Conservation (phyloP, 805 yeast species). For the Candida silvicultrix region DNA sequence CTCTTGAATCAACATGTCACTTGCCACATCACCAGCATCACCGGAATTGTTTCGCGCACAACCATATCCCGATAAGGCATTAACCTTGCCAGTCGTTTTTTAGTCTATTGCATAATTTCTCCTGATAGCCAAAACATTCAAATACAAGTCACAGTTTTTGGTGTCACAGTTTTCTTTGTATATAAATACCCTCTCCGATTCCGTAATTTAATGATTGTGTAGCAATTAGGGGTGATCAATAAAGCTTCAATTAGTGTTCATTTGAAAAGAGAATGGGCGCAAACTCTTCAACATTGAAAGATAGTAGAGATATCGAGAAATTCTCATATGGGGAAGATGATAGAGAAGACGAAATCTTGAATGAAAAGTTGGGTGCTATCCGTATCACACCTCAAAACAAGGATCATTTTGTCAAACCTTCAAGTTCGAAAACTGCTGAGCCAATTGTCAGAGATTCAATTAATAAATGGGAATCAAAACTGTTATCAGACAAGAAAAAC, state of each 20-base stretch:
- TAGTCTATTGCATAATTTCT: no score
- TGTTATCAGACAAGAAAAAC: conserved; percentile 42
- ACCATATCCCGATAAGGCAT: not conserved
- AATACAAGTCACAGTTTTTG: not conserved
- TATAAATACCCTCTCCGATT: not conserved
- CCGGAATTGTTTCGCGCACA: no score
- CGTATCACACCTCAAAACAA: not conserved
- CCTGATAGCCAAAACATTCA: not conserved
- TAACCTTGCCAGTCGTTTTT: not conserved
- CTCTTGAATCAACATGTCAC: not conserved
- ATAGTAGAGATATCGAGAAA: conserved; percentile 7
- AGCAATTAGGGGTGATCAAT: no score
- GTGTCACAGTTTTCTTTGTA: not conserved
- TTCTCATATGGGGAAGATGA: conserved; percentile 5
- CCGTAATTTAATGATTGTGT: not conserved
- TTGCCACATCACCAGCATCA: not conserved
- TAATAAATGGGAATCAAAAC: conserved; percentile 37
- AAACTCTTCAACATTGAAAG: conserved; percentile 3
- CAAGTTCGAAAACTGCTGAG: not conserved
- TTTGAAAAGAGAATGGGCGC: conserved; percentile 9
- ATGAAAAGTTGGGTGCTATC: not conserved
- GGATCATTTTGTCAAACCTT: not conserved
- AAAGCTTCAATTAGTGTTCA: no score
- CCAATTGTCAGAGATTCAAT: conserved; percentile 31
- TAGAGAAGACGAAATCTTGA: not conserved